Base-by-base conservation (phyloP, 257 asterid genomes). In the Datura wrightii region DNA sequence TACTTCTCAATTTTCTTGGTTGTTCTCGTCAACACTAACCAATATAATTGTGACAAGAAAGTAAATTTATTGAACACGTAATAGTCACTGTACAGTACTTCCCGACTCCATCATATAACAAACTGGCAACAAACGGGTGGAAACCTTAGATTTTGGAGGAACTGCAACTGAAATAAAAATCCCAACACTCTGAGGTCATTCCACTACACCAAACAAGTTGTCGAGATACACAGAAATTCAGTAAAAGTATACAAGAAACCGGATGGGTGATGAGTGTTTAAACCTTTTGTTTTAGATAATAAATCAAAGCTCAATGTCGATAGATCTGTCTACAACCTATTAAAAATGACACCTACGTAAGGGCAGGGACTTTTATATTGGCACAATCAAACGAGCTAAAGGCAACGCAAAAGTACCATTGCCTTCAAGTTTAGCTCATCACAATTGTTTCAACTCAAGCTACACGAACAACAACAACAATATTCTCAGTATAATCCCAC, bases 101-200 rank as follows among this genome's bases (percentile, higher is more conserved):
- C 65, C 65, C 5, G 8, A n/a, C 3, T 59, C 11, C 65, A 8
- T 59, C 34, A 59, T 59, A 7, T 59, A 58, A 16, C 16, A 58
- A 6, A 18, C 31, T 58, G 31, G 10, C 65, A 58, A 59, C 36
- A 59, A 59, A n/a, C 36, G 19, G 36, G 11, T 59, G 66, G 66
- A 59, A 59, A 59, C 66, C 36, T 59, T 18, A 59, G 11, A n/a
- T 59, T 59, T 8, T n/a, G 19, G 24, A 59, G 39, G 31, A 24
- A 24, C 31, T 24, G 19, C 66, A n/a, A 59, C 66, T 59, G 13
- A 59, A n/a, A 59, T 31, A 34, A 59, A 13, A 59, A n/a, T 59
- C 66, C 66, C 66, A n/a, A 59, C 66, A 59, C 66, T n/a, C 66
- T 59, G 66, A 59, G 66, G 66, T 59, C 66, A 59, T 59, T 59